Base-by-base conservation (phyloP, 1,139 yeast species). In the Geotrichum carabidarum region DNA sequence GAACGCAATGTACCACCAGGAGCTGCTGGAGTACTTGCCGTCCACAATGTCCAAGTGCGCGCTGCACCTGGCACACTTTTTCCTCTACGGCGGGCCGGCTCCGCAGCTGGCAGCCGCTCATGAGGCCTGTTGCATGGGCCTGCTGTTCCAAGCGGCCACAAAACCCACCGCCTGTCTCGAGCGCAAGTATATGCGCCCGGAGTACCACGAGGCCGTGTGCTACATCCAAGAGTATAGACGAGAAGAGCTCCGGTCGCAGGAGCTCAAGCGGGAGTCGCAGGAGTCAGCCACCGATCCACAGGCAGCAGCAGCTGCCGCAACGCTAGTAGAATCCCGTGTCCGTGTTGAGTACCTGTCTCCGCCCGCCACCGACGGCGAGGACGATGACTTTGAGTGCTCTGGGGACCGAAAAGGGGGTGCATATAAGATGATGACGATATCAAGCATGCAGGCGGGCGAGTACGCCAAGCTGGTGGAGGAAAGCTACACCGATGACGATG, bases 41-140 rank as follows among this genome's bases (percentile, higher is more conserved):
- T 80, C 89, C 1, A 65, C 80, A 47, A 76, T 87, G 32, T 85
- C 95, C 8, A 71, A 81, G 22, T 77, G 94, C 1, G 85, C 93
- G 32, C 81, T 84, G 62, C 67, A 84, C 50, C 70, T 91, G 62
- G 87, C 96, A 12, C 11, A 30, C 9, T 41, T 34, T 44, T 34
- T 48, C 30, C 30, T 36, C 17, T 36, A 34, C 42, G 46, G 32
- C 2, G 22, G 12, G 32, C 32, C 18, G 11, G 17, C 40, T 35
- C 11, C 41, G 22, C 37, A 15, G n/a, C 41, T n/a, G 14, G 14
- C 27, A 4, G 30, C 34, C 22, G 18, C 9, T 14, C 11, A 48
- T 12, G 46, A 40, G 17, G 31, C 30, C 22, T 8, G 5, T 7
- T 34, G 40, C 40, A 17, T 42, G 32, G 22, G 8, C 14, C 14